phyloP scores from a whole-genome alignment of 345 rosid genomes.

The Rhodomyrtus tomentosa region DNA sequence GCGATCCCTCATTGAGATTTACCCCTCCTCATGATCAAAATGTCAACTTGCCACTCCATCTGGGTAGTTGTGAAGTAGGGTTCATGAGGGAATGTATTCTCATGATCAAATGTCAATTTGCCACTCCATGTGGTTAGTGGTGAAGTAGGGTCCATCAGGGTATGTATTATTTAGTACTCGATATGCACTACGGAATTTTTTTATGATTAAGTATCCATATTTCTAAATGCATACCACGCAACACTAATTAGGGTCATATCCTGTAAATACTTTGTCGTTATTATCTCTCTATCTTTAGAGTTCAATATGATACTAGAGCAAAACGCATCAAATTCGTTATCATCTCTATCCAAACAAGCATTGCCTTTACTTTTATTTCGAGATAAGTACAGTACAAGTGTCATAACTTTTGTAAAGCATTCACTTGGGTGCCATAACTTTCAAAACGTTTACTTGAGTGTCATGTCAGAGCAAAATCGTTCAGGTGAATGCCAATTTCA shows the following conservation, averaged over 20 bases:
- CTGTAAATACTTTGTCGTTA: rapidly evolving
- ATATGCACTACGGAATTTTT: neutral
- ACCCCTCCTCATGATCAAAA: neutral
- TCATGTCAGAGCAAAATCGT: no score
- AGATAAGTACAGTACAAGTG: no score
- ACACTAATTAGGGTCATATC: neutral
- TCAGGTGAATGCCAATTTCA: no score
- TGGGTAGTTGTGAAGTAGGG: no score
- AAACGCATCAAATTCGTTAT: neutral
- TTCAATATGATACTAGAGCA: neutral
- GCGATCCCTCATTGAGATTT: neutral
- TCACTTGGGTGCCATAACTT: no score
- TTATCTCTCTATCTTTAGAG: neutral
- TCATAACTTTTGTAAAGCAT: no score
- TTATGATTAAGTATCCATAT: neutral
- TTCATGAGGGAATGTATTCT: no score
- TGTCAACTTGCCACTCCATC: neutral
- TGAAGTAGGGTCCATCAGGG: no score
- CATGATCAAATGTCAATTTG: no score
- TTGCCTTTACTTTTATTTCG: neutral
- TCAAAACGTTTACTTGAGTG: no score
- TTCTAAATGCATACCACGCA: neutral
- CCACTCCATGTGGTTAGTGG: no score
- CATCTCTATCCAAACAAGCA: neutral
- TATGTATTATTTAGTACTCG: no score